These are phyloP conservation scores for Penicillium maclennaniae DNA, from an alignment of 495 filamentous ascomycete species.

Conservation along the genomic window DNA sequence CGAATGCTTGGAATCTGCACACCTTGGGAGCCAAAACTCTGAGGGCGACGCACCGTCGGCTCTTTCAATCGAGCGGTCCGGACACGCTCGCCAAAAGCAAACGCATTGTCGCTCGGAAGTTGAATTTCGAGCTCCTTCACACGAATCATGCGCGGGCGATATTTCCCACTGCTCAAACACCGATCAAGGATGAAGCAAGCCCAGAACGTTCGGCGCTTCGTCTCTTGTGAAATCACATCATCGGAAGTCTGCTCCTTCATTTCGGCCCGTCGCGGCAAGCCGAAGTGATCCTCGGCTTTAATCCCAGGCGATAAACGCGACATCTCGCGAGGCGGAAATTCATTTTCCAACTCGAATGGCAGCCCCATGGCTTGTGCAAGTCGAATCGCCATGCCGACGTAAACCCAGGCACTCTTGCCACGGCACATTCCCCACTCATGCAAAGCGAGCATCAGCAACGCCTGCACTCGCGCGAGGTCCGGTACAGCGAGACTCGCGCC, in stretches of 20 bases:
- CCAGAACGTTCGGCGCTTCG: conserved; percentile 79
- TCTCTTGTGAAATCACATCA: conserved; percentile 66
- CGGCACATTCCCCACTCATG: conserved; percentile 83
- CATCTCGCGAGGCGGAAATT: conserved; percentile 36
- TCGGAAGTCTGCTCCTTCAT: conserved; percentile 44
- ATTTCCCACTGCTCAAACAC: conserved; percentile 71
- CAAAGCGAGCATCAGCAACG: conserved; percentile 74
- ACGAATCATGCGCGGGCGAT: conserved; percentile 64
- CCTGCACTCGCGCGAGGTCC: conserved; percentile 68
- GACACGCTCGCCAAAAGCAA: conserved; percentile 47
- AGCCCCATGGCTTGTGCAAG: conserved; percentile 67
- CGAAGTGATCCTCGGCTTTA: conserved; percentile 43
- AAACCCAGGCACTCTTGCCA: conserved; percentile 72
- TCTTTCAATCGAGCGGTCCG: conserved; percentile 43
- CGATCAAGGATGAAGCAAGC: conserved; percentile 82
- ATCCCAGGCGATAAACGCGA: conserved; percentile 38
- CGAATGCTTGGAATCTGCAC: conserved; percentile 47
- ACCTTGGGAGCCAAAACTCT: conserved; percentile 41
- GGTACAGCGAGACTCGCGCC: conserved; percentile 51
- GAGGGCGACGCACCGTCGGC: conserved; percentile 35
- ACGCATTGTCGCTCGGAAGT: conserved; percentile 47
- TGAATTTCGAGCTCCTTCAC: conserved; percentile 59
- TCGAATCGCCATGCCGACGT: conserved; percentile 74
- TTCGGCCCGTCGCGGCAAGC: conserved; percentile 32
- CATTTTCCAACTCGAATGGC: conserved; percentile 57